Base-by-base conservation (phyloP, 306 rosid species). In the Trifolium subterraneum region DNA sequence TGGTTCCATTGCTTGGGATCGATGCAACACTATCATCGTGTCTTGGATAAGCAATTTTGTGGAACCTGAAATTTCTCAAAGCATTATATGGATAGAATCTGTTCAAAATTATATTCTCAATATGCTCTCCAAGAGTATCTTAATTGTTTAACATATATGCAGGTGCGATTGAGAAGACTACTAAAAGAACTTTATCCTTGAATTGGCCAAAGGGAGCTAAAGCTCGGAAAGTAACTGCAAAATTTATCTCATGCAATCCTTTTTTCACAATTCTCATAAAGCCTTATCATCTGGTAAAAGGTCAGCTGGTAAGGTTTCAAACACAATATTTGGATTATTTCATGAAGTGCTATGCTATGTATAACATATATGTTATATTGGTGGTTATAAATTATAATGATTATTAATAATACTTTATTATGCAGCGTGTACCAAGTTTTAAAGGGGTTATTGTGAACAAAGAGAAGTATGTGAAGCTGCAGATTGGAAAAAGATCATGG, bases 401-500 rank as follows among this genome's bases (percentile, higher is more conserved):
- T 13, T 45, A 2, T 0, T 13, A 13, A 5, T 14, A 5, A 2
- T 15, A 7, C 16, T 19, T 9, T 8, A 52, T 27, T 6, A 54
- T 20, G 79, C 76, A 80, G 84, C 0, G 0, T n/a, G 10, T 67
- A 56, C 75, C 59, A 56, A 2, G 6, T 39, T 10, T 80, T 8
- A 22, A 54, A 31, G 68, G 67, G 6, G 6, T 60, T 39, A 29
- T 74, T 61, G 76, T 29, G 60, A 48, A 74, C 13, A 33, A 72
- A 69, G 19, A 15, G 0, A 33, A 27, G 68, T 0, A 41, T 50
- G 73, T 60, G 66, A 19, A 0, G 2, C 6, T 80, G 18, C 18
- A 70, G 41, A 2, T 22, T 22, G 81, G 78, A 8, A 14, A 44
- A n/a, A 71, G 60, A 63, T 44, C 65, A 0, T 81, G 81, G 84